Evolutionary conservation across 345 rosid genomes (phyloP), one percentile per base, ranked within the genome.

Genomic region (Gossypium stocksii): DNA sequence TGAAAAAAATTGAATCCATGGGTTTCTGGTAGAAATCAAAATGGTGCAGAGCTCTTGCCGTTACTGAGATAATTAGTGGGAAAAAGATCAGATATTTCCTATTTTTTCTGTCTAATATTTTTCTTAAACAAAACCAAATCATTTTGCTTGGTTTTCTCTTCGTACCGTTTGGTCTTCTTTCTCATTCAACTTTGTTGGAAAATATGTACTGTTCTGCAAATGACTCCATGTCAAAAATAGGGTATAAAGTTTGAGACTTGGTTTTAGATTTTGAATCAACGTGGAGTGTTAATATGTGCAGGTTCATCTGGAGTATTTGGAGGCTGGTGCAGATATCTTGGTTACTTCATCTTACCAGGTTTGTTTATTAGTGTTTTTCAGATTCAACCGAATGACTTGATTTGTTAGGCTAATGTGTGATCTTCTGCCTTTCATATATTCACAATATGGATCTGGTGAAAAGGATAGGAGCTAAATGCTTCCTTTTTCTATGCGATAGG

Each of bases 331-430:
- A 54, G 95, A 94, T 82, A 80, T 92, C 68, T 70, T 94, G 81
- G 89, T 94, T 34, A 84, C 97, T 81, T 90, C 97, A 45, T 94
- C 98, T 57, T 94, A 94, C 76, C 98, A 94, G 97, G 97, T 91
- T 49, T 73, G 62, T 13, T 15, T 43, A 20, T 29, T 49, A 29
- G 22, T 60, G 8, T 52, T 54, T 72, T 63, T 53, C 46, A 43
- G n/a, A 60, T 60, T 14, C 34, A 44, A 52, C 56, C 72, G 44
- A 19, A 56, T 16, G 2, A 20, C 13, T 54, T 53, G 9, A 17
- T 27, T 52, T 71, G 52, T 44, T 66, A 65, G 70, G 9, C 70
- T 44, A 2, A 5, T 66, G 38, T 22, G 2, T 66, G 38, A 45
- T 22, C 48, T 41, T 22, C 48, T 41, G 63, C 15, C 25, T 34